These are phyloP conservation scores for Candida xyloterini DNA, from an alignment of 805 yeast species.

Conservation along the genomic window DNA sequence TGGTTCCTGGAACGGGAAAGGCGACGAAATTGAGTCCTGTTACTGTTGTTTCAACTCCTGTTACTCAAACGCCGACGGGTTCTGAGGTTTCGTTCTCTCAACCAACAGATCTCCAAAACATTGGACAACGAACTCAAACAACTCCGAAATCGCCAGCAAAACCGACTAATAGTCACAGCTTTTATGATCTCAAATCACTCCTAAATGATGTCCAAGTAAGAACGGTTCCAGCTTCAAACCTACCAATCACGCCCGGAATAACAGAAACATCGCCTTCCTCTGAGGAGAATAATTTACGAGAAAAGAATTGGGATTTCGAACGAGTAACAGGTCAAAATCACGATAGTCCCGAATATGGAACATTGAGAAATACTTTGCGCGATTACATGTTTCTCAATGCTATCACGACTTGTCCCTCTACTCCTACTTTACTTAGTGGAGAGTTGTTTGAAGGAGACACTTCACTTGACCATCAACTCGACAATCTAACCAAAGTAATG, in stretches of 20 bases:
- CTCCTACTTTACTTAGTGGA: conserved; percentile 8
- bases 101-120: conserved; percentile 1
- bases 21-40: conserved; percentile 1
- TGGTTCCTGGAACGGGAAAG: conserved; percentile 11
- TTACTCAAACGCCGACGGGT: not conserved
- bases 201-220: conserved; percentile 12
- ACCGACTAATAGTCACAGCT: conserved; percentile 2
- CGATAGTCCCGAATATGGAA: conserved; percentile 16
- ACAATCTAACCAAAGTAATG: conserved; percentile 14
- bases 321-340: not conserved
- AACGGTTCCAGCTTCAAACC: not conserved
- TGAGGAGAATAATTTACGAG: not conserved
- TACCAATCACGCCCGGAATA: conserved; percentile 9
- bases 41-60: not conserved
- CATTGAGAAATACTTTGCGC: conserved; percentile 33
- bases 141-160: conserved; percentile 2
- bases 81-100: conserved; percentile 1
- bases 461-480: conserved; percentile 14
- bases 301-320: not conserved
- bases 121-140: not conserved
- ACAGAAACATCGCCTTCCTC: conserved; percentile 7
- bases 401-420: conserved; percentile 16
- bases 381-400: conserved; percentile 42
- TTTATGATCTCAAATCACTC: conserved; percentile 11
- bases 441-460: conserved; percentile 5